Evolutionary conservation across 768 basidiomycete species (phyloP).

Genomic region (Termitomyces heimii): DNA sequence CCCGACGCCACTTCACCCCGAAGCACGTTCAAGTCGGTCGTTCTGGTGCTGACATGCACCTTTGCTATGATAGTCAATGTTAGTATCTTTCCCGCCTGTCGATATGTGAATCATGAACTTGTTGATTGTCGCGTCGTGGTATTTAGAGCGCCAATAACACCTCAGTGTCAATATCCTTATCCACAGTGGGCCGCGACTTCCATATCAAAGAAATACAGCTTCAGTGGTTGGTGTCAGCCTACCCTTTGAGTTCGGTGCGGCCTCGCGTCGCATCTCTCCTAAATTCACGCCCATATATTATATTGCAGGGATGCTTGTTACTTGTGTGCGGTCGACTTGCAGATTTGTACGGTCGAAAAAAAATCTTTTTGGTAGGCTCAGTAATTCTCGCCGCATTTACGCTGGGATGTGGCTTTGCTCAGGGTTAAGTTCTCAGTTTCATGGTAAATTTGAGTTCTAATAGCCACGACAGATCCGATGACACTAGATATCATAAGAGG

Average conservation of each 20-base stretch:
- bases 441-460: neutral
- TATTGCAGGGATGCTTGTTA: conserved; percentile 63
- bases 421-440: conserved; percentile 25
- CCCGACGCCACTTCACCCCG: conserved; percentile 1
- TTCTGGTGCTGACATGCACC: conserved; percentile 20
- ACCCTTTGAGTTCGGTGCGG: conserved; percentile 56
- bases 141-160: conserved; percentile 37
- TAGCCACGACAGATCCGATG: conserved; percentile 38
- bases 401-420: conserved; percentile 59
- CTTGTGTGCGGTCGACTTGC: conserved; percentile 76
- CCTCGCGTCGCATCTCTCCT: neutral
- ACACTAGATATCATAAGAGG: conserved; percentile 69
- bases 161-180: conserved; percentile 44
- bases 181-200: conserved; percentile 45
- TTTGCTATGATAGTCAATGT: conserved; percentile 22
- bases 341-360: conserved; percentile 74
- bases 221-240: conserved; percentile 67
- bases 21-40: conserved; percentile 15
- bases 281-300: neutral
- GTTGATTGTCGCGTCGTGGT: neutral
- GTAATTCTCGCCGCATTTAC: conserved; percentile 47
- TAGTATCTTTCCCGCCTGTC: neutral
- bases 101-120: neutral
- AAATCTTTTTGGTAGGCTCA: conserved; percentile 58
- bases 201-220: conserved; percentile 43